Evolutionary conservation across 2,329 filamentous ascomycete genomes (phyloP).

Genomic region (Aspergillus chevalieri): DNA sequence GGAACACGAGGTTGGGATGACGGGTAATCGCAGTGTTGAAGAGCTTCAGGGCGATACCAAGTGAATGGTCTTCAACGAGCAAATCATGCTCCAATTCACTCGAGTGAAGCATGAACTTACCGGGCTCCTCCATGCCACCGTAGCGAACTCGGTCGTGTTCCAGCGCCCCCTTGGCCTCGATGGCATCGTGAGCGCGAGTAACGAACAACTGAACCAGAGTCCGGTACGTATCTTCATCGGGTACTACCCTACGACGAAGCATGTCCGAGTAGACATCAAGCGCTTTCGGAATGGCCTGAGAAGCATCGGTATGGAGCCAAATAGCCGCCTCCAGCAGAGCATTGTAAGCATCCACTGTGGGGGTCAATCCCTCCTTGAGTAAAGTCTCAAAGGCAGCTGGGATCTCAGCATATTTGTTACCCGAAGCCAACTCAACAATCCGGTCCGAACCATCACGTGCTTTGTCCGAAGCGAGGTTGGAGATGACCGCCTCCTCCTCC

Average conservation of each 20-base stretch:
- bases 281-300: conserved; percentile 81
- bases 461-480: conserved; percentile 51
- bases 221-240: conserved; percentile 80
- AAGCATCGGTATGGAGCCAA: conserved; percentile 68
- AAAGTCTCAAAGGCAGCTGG: conserved; percentile 86
- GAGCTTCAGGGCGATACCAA: conserved; percentile 76
- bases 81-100: conserved; percentile 83
- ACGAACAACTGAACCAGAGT: conserved; percentile 79
- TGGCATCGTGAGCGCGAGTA: conserved; percentile 71
- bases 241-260: conserved; percentile 75
- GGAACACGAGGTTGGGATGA: conserved; percentile 58
- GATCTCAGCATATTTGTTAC: conserved; percentile 75
- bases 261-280: conserved; percentile 96
- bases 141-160: conserved; percentile 80
- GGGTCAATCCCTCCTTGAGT: conserved; percentile 73
- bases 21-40: conserved; percentile 69
- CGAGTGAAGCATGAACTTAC: conserved; percentile 82
- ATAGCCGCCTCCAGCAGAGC: conserved; percentile 80
- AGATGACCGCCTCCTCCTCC: conserved; percentile 35
- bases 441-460: conserved; percentile 69
- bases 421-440: conserved; percentile 65
- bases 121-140: conserved; percentile 75
- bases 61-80: conserved; percentile 76
- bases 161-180: conserved; percentile 63
- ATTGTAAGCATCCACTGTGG: conserved; percentile 84